Base-by-base conservation (phyloP, 1,139 yeast species). In the Pichia sp. region DNA sequence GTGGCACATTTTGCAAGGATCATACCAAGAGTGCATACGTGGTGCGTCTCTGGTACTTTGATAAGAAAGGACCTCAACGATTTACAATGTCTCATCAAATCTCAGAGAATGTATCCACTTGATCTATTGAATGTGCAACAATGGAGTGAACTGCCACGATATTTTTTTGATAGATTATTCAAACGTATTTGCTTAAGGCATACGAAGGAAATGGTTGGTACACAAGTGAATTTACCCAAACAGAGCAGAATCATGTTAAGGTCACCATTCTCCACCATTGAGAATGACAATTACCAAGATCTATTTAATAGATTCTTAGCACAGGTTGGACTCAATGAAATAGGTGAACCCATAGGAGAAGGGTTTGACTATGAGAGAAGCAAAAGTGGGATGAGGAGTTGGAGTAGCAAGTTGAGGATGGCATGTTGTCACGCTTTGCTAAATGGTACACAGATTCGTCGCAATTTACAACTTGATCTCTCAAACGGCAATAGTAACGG, bases 31-130 rank as follows among this genome's bases (percentile, higher is more conserved):
- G 72, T 75, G 35, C 96, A 91, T 60, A 77, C 95, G 0, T 91
- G 97, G 97, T 96, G 95, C 7, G 96, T 87, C 1, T 83, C 95
- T 1, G 98, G 98, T 6, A 91, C 98, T 0, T 94, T 97, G 0
- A 81, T 87, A 10, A 74, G 77, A 45, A 74, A 73, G 45, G 66
- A 72, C 31, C 60, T 84, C 40, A 62, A 64, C 32, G 96, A 88
- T 57, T 62, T 87, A 38, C 76, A 72, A 37, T 81, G 94, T 0
- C 67, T 86, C 7, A 55, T 87, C 26, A 68, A 74, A 14, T 88
- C 85, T 51, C 60, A 87, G 43, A 67, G 79, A 41, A 58, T 74
- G 21, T 66, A 66, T 33, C 97, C 97, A 0, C 82, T 85, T 42
- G 64, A 61, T 29, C 52, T 23, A 17, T 34, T 46, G 19, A 57